Percentiles rank a stretch among this genome's conserved stretches.
Conservation (phyloP, 768 basidiomycete genomes). For the Austroboletus eburneus region DNA sequence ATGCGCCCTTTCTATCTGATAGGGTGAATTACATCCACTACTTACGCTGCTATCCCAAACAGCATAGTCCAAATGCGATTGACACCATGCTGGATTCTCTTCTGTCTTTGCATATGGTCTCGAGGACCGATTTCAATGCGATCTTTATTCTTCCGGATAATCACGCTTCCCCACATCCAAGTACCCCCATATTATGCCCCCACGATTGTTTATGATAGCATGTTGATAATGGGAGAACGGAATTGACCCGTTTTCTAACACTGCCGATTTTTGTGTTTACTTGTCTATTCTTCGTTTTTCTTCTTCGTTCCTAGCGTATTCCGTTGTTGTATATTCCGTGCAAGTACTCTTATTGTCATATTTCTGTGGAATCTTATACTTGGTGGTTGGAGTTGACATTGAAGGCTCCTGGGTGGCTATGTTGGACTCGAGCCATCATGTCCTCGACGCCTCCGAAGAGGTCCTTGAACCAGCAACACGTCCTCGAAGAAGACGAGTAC, state of each 20-base stretch:
- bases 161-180: conserved; percentile 6
- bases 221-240: conserved; percentile 18
- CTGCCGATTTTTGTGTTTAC: conserved; percentile 10
- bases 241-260: conserved; percentile 4
- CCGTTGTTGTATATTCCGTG: conserved; percentile 16
- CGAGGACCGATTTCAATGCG: conserved; percentile 17
- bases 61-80: conserved; percentile 10
- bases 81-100: conserved; percentile 7
- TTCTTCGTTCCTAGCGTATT: conserved; percentile 6
- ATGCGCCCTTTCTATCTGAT: conserved; percentile 9
- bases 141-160: conserved; percentile 11
- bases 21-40: conserved; percentile 4
- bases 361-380: conserved; percentile 1
- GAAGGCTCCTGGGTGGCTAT: conserved; percentile 12
- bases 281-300: conserved; percentile 5
- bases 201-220: conserved; percentile 23
- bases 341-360: conserved; percentile 13
- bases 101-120: conserved; percentile 18
- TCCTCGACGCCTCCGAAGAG: conserved; percentile 35
- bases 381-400: too few species aligned
- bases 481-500: conserved; percentile 93
- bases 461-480: conserved; percentile 67
- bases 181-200: conserved; percentile 12
- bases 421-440: conserved; percentile 21
- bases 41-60: conserved; percentile 10